Conservation (phyloP, 208 protist genomes). For the Acanthamoeba triangularis region DNA sequence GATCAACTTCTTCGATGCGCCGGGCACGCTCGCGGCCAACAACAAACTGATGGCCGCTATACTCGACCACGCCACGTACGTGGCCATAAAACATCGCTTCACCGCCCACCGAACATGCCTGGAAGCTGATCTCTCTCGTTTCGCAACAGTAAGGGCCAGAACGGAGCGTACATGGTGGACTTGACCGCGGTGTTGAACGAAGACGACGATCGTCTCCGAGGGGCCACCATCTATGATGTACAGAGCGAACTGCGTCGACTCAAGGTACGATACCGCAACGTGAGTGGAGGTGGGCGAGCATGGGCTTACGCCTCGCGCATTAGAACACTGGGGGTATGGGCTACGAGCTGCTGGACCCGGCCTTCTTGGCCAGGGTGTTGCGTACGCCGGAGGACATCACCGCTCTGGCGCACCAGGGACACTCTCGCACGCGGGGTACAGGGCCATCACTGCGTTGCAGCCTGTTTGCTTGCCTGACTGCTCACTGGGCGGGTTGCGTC, state of each 20-base stretch:
- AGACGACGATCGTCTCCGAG: not conserved
- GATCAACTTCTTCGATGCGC: constrained; percentile 20
- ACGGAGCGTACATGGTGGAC: not conserved
- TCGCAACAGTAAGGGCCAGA: not conserved
- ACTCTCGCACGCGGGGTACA: not conserved
- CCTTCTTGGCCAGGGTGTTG: not conserved
- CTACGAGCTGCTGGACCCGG: not conserved
- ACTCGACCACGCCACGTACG: constrained; percentile 22
- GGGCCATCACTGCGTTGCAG: not conserved
- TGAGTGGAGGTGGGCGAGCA: too few species aligned
- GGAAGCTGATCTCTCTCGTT: not conserved
- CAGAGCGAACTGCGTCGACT: constrained; percentile 13
- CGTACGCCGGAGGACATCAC: not conserved
- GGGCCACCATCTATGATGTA: not conserved
- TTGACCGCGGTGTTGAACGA: not conserved
- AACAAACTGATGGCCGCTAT: constrained; percentile 50
- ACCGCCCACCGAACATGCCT: not conserved
- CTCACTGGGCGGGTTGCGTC: too few species aligned
- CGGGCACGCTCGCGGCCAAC: not conserved
- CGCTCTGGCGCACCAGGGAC: not conserved
- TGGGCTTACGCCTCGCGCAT: not conserved
- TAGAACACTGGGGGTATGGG: not conserved
- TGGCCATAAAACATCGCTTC: not conserved
- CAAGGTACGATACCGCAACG: not conserved
- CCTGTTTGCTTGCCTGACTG: not conserved